Conservation (phyloP, 2,329 filamentous ascomycete genomes). For the Polytolypa hystricis region DNA sequence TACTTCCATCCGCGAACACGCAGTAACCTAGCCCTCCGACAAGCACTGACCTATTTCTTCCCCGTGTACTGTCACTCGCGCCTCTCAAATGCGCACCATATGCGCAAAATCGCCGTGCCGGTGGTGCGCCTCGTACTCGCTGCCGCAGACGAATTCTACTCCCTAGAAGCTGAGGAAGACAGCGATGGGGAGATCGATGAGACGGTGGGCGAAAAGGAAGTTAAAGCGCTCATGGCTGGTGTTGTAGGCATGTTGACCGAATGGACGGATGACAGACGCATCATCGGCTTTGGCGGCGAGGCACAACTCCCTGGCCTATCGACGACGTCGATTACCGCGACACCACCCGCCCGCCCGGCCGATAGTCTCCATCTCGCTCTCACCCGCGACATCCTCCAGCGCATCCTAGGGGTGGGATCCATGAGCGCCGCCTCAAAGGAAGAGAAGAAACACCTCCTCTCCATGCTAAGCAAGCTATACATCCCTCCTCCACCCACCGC, state of each 20-base stretch:
- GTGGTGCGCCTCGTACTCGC: conserved; percentile 59
- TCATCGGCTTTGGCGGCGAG: conserved; percentile 48
- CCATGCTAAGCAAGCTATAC: conserved; percentile 71
- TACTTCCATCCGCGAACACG: conserved; percentile 83
- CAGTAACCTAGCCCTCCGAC: conserved; percentile 69
- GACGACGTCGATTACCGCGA: not conserved
- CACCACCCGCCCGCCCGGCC: conserved; percentile 43
- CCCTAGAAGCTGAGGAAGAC: conserved; percentile 60
- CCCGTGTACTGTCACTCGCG: conserved; percentile 88
- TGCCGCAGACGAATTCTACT: conserved; percentile 51
- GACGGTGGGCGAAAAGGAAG: conserved; percentile 57
- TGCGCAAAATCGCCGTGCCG: conserved; percentile 63
- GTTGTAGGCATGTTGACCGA: conserved; percentile 72
- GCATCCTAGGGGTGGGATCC: conserved; percentile 44
- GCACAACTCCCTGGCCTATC: conserved; percentile 41
- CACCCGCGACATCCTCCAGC: conserved; percentile 65
- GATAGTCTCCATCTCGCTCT: conserved; percentile 73
- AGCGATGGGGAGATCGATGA: conserved; percentile 65
- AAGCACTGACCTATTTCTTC: conserved; percentile 85
- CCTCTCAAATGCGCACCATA: conserved; percentile 68
- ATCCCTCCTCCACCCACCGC: conserved; percentile 54
- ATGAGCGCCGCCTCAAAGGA: conserved; percentile 44
- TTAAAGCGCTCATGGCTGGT: conserved; percentile 52
- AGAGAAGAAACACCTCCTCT: conserved; percentile 71
- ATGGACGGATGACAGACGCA: conserved; percentile 87